These are phyloP conservation scores for Quaeritorhiza haematococci DNA, from an alignment of 371 early-diverging fungal genomes.

Conservation along the genomic window DNA sequence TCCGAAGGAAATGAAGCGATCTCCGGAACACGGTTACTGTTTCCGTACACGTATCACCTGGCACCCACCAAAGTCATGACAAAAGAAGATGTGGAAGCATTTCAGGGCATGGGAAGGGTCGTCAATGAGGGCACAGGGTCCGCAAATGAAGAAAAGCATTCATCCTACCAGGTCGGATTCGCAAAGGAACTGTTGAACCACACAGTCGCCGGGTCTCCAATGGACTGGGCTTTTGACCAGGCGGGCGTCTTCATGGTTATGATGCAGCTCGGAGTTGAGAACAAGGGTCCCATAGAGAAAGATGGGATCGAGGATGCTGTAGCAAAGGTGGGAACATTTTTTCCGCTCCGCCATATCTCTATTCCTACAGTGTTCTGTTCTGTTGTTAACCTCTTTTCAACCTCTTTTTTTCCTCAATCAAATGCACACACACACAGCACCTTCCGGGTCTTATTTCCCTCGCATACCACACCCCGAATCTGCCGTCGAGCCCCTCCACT, in stretches of 20 bases:
- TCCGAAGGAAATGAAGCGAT: background rate
- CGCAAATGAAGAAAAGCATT: background rate
- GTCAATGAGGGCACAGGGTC: slow-evolving; percentile 10
- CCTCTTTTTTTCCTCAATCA: background rate
- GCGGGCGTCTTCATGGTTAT: slow-evolving; percentile 20
- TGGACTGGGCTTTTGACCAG: slow-evolving; percentile 39
- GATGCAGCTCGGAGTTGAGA: slow-evolving; percentile 17
- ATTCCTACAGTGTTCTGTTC: background rate
- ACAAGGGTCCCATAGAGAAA: background rate
- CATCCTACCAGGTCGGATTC: slow-evolving; percentile 24
- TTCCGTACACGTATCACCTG: slow-evolving; percentile 28
- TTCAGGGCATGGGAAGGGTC: slow-evolving; percentile 8
- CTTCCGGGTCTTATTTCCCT: slow-evolving; percentile 14
- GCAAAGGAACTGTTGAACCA: slow-evolving; percentile 18
- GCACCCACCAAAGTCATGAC: slow-evolving; percentile 14
- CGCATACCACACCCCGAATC: background rate
- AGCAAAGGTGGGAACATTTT: background rate
- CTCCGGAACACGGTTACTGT: slow-evolving; percentile 15
- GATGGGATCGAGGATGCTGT: background rate
- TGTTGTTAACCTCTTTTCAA: background rate
- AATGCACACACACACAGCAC: too few relatives aligned
- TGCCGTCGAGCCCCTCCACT: slow-evolving; percentile 18
- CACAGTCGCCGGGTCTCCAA: slow-evolving; percentile 31
- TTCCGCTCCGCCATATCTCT: background rate
- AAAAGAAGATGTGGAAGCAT: slow-evolving; percentile 15